These are phyloP conservation scores for Fusarium succisae DNA, from an alignment of 2,329 filamentous ascomycete genomes.

Conservation along the genomic window DNA sequence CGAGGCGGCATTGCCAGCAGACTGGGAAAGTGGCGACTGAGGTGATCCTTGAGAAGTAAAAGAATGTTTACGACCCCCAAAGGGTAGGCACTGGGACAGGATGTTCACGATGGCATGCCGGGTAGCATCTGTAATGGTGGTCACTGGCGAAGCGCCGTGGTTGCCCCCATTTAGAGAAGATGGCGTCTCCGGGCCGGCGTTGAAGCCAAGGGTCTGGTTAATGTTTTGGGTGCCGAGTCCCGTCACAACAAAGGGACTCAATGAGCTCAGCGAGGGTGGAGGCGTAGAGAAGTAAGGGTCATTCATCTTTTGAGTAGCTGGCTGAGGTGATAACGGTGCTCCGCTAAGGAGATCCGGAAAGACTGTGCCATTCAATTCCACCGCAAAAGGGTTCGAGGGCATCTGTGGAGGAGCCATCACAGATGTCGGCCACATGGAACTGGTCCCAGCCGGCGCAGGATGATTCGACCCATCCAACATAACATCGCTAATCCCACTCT, in stretches of 20 bases:
- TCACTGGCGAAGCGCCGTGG: conserved; percentile 66
- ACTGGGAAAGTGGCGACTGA: conserved; percentile 61
- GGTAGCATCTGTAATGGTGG: conserved; percentile 72
- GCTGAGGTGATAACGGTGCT: conserved; percentile 81
- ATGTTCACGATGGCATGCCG: conserved; percentile 69
- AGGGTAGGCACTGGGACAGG: conserved; percentile 65
- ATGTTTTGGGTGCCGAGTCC: conserved; percentile 69
- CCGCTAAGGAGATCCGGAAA: conserved; percentile 81
- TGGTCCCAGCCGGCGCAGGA: conserved; percentile 60
- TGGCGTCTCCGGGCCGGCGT: conserved; percentile 74
- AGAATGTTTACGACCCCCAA: conserved; percentile 71
- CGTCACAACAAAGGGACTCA: conserved; percentile 77
- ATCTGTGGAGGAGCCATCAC: conserved; percentile 76
- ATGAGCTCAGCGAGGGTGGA: conserved; percentile 75
- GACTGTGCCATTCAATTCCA: conserved; percentile 78
- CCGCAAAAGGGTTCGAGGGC: conserved; percentile 73
- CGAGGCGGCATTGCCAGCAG: conserved; percentile 58
- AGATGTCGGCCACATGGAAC: conserved; percentile 74
- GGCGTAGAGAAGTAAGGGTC: conserved; percentile 84
- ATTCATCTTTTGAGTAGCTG: conserved; percentile 72
- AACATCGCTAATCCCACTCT: conserved; percentile 89
- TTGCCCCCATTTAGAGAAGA: conserved; percentile 75
- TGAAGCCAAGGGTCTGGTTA: conserved; percentile 73
- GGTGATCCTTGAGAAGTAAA: conserved; percentile 65
- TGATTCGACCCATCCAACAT: conserved; percentile 86